Evolutionary conservation across 306 rosid species (phyloP), one percentile per base, ranked within the genome.

Genomic region (Glycyrrhiza uralensis): DNA sequence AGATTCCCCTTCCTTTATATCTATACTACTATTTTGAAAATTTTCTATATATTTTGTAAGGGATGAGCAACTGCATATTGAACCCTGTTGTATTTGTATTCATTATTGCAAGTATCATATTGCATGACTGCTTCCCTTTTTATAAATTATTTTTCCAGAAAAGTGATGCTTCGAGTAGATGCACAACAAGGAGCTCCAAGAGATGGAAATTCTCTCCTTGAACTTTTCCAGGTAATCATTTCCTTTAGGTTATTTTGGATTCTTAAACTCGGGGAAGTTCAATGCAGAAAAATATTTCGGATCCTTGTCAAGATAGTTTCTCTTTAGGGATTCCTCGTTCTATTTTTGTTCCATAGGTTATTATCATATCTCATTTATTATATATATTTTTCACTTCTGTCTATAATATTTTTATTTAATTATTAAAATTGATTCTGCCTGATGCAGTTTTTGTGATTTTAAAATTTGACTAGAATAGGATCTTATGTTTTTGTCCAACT

Each of bases 171-270:
- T 74, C 99, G 96, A 3, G 99, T 95, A 60, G 97, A 95, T 84
- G 99, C 99, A 62, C 85, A 81, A 72, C 99, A 91, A 81, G 99
- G 99, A 78, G 88, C 93, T 65, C 93, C 96, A 4, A 95, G 83
- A 82, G 97, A 95, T 59, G 99, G 99, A 59, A 91, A 82, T 70
- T 91, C 96, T 75, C 78, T 87, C 52, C 93, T 95, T 72, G 97
- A 95, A 85, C 93, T 85, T 63, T 87, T 95, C 73, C 86, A 91
- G 93, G 99, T 91, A 80, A 79, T 39, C 22, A 10, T 66, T 62
- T 67, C 30, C 18, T 46, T 8, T 35, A 20, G 56, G 63, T 49
- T 69, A 15, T 49, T 47, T 61, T 66, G 56, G 42, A 46, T 67
- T 61, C 29, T 59, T 51, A 64, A 57, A 61, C 62, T 32, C 11